phyloP scores from a whole-genome alignment of 2,329 filamentous ascomycete genomes.

The Coniochaeta prunicola region DNA sequence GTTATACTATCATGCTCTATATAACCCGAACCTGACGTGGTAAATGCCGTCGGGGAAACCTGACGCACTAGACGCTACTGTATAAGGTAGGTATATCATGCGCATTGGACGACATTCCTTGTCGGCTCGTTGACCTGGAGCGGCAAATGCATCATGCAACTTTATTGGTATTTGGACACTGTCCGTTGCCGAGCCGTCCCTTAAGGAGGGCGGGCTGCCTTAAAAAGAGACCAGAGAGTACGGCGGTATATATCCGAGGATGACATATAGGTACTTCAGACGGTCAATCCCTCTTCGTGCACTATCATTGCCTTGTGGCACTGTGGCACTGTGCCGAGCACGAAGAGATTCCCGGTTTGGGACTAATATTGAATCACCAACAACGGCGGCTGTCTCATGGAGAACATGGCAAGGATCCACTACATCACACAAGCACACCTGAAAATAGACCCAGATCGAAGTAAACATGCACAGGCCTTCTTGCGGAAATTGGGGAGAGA shows the following conservation, averaged over 20 bases:
- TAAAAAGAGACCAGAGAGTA: too few relatives aligned
- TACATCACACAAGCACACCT: not conserved
- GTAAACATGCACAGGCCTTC: not conserved
- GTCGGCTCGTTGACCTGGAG: not conserved
- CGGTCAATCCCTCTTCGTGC: not conserved
- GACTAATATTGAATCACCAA: conserved; percentile 6
- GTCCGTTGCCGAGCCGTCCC: not conserved
- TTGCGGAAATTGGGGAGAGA: not conserved
- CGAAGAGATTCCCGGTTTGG: conserved; percentile 5
- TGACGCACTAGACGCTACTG: not conserved
- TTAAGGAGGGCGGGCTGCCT: too few relatives aligned
- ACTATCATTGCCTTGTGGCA: not conserved
- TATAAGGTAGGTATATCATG: too few relatives aligned
- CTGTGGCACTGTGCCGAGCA: not conserved
- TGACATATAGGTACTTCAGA: too few relatives aligned
- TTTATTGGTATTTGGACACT: not conserved
- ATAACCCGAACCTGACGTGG: not conserved
- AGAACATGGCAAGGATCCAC: conserved; percentile 3
- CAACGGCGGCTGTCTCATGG: conserved; percentile 8
- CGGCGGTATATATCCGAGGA: too few relatives aligned
- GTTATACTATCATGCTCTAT: not conserved
- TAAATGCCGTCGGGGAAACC: not conserved
- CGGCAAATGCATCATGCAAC: not conserved
- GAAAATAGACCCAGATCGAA: conserved; percentile 14
- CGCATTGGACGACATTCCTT: not conserved